Conservation (phyloP, 441 rosid species). For the Aquilaria agallochum region DNA sequence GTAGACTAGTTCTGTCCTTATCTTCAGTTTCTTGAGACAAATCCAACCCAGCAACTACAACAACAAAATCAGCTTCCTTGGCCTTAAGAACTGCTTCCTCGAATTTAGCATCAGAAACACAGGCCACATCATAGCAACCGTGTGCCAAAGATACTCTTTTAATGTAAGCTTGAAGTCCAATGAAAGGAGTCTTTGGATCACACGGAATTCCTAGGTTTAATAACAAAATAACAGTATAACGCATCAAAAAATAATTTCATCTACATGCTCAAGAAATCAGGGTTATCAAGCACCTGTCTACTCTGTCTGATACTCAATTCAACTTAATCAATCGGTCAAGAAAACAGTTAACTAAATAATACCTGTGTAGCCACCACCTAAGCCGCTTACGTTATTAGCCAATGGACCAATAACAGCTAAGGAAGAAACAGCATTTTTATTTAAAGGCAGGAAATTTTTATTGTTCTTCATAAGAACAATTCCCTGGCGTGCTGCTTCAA, state of each 20-base stretch:
- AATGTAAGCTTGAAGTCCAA: slow-evolving; percentile 47
- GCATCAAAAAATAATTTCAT: neutral
- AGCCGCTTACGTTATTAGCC: slow-evolving; percentile 39
- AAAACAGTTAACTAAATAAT: slow-evolving; percentile 8
- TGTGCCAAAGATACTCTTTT: slow-evolving; percentile 39
- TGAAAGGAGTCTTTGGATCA: slow-evolving; percentile 49
- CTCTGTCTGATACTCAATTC: neutral
- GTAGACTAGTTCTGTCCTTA: slow-evolving; percentile 54
- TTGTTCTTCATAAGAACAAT: slow-evolving; percentile 67
- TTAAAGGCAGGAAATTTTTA: slow-evolving; percentile 48
- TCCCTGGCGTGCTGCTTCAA: slow-evolving; percentile 68
- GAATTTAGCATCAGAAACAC: slow-evolving; percentile 37
- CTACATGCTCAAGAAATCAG: too few species aligned
- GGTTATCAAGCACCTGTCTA: too few species aligned
- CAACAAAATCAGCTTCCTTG: slow-evolving; percentile 40
- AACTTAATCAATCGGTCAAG: neutral
- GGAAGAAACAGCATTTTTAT: slow-evolving; percentile 35
- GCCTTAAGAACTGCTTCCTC: slow-evolving; percentile 44
- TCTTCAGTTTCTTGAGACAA: slow-evolving; percentile 66
- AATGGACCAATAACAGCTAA: slow-evolving; percentile 65
- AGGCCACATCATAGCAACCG: slow-evolving; percentile 55
- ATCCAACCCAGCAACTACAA: slow-evolving; percentile 60
- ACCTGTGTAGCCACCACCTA: slow-evolving; percentile 67
- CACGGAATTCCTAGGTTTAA: slow-evolving; percentile 61
- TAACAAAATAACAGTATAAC: neutral